Percentiles rank a stretch among this genome's conserved stretches.
phyloP scores from a whole-genome alignment of 148 eudicot genomes.

The Mesembryanthemum crystallinum region DNA sequence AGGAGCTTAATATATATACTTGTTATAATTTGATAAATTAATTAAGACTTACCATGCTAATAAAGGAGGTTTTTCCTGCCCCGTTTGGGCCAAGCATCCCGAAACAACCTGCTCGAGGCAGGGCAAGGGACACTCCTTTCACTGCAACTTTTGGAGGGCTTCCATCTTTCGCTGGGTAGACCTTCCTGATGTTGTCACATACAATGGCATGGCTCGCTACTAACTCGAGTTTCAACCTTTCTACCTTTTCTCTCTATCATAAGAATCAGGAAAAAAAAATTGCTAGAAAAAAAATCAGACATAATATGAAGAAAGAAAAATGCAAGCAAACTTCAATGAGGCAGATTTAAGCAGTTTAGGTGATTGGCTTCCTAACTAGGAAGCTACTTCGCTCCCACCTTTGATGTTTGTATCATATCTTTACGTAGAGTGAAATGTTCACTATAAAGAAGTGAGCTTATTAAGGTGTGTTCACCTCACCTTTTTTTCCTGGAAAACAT shows the following conservation, averaged over 20 bases:
- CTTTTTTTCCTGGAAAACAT: no score
- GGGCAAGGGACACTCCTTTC: slow-evolving; percentile 69
- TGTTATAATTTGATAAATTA: neutral
- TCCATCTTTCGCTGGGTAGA: slow-evolving; percentile 74
- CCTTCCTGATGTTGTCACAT: slow-evolving; percentile 57
- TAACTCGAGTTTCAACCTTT: slow-evolving; percentile 48
- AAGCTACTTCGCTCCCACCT: neutral
- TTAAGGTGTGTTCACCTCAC: no score
- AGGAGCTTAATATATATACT: neutral
- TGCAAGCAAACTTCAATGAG: no score
- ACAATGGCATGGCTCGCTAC: slow-evolving; percentile 45
- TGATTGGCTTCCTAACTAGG: neutral
- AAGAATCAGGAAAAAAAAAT: neutral
- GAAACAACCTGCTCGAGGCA: slow-evolving; percentile 75
- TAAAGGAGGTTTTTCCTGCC: slow-evolving; percentile 83
- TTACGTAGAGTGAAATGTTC: neutral
- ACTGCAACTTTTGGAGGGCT: slow-evolving; percentile 74
- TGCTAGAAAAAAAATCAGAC: no score
- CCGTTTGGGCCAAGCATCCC: slow-evolving; percentile 91
- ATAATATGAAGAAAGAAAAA: neutral
- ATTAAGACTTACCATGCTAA: slow-evolving; percentile 61
- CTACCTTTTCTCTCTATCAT: slow-evolving; percentile 57
- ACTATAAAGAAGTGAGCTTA: neutral
- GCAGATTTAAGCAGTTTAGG: neutral
- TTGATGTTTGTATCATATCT: neutral